These are phyloP conservation scores for Fusarium sp. DNA, from an alignment of 2,329 filamentous ascomycete species.

Conservation along the genomic window DNA sequence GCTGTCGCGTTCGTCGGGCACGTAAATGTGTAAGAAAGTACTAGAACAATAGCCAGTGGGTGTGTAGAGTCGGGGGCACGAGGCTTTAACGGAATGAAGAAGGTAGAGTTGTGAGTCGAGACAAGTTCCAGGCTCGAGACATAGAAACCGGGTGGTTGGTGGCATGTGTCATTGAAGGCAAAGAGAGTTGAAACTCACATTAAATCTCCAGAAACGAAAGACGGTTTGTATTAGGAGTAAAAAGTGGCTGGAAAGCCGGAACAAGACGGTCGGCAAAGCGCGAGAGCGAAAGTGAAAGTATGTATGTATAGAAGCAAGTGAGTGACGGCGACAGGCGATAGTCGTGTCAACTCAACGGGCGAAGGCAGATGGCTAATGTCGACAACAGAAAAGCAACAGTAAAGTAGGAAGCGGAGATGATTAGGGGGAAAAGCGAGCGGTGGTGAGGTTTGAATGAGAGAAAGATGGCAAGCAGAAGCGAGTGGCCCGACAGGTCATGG, in stretches of 20 bases:
- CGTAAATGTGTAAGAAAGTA: constrained; percentile 21
- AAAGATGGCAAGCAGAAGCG: constrained; percentile 36
- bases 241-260: constrained; percentile 48
- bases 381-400: constrained; percentile 44
- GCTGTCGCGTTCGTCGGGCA: constrained; percentile 31
- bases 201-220: constrained; percentile 52
- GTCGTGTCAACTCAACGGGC: constrained; percentile 15
- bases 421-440: constrained; percentile 43
- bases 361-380: constrained; percentile 37
- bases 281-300: constrained; percentile 42
- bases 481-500: constrained; percentile 34
- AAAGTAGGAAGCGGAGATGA: constrained; percentile 37
- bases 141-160: constrained; percentile 51
- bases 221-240: constrained; percentile 48
- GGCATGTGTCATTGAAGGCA: constrained; percentile 51
- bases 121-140: constrained; percentile 23
- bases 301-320: constrained; percentile 31
- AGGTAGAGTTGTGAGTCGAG: constrained; percentile 21
- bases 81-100: constrained; percentile 42
- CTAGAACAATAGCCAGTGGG: constrained; percentile 2
- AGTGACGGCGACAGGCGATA: constrained; percentile 7
- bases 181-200: constrained; percentile 56
- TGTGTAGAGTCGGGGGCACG: constrained; percentile 29
- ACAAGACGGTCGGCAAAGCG: constrained; percentile 43
- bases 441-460: constrained; percentile 49